Conservation (phyloP, 257 asterid genomes). For the Salvia rosmarinus region DNA sequence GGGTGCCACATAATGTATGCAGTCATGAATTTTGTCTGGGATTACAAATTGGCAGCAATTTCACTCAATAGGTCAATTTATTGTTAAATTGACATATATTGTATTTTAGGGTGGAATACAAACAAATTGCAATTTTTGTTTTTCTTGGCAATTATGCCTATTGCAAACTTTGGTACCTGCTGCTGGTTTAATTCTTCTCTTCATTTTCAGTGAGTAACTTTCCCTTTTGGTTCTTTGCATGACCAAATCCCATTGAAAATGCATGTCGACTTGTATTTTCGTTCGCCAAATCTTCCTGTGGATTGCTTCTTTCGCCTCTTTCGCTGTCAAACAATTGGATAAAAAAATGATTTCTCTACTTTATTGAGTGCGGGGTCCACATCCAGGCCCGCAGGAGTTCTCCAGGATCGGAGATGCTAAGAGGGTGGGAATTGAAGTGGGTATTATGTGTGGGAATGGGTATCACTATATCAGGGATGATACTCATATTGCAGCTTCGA, state of each 20-base stretch:
- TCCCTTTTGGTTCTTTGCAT: slow-evolving; percentile 7
- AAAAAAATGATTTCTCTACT: no score
- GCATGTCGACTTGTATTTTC: slow-evolving; percentile 14
- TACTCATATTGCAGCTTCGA: slow-evolving; percentile 19
- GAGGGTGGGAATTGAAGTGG: no score
- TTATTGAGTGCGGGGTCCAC: no score
- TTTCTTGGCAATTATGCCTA: neutral
- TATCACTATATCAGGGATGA: neutral
- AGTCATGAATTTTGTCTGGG: no score
- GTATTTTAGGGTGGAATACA: neutral
- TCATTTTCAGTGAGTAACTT: neutral
- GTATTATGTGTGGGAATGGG: slow-evolving; percentile 16
- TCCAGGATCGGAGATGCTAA: no score
- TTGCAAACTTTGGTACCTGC: slow-evolving; percentile 5
- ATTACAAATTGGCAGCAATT: no score
- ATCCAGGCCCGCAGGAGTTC: no score
- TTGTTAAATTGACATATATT: neutral
- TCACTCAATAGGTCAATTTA: no score
- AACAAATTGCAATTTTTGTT: neutral
- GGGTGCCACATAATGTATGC: neutral
- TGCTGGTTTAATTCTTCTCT: neutral
- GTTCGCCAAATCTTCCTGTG: no score
- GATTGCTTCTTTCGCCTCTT: no score
- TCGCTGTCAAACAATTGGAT: no score
- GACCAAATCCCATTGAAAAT: slow-evolving; percentile 7